Evolutionary conservation across 441 rosid genomes (phyloP).

Genomic region (Pelargonium cotyledonis): DNA sequence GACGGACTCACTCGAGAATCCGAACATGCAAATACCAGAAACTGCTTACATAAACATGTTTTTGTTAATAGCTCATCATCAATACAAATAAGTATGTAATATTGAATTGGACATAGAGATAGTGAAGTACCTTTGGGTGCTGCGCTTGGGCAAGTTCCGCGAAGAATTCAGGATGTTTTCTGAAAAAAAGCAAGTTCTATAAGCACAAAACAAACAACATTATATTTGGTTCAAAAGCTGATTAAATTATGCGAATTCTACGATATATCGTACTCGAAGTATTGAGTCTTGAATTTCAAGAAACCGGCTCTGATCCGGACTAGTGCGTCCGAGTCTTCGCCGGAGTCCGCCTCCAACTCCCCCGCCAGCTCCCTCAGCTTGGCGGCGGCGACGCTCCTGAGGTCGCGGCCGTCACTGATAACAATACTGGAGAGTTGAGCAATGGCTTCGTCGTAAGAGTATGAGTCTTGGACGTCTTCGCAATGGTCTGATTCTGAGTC

Average conservation of each 20-base stretch:
- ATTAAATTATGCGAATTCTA: too few species aligned
- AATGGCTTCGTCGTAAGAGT: too few species aligned
- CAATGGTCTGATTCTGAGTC: too few species aligned
- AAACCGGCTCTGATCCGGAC: conserved; percentile 62
- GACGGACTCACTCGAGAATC: conserved; percentile 96
- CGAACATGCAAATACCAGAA: conserved; percentile 91
- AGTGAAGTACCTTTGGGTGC: conserved; percentile 57
- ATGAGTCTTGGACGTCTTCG: too few species aligned
- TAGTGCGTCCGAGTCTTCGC: conserved; percentile 38
- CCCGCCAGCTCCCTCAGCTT: conserved; percentile 68
- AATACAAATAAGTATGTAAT: too few species aligned
- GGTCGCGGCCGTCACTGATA: conserved; percentile 23
- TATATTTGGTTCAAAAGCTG: neutral
- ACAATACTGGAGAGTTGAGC: too few species aligned
- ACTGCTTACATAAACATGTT: conserved; percentile 39
- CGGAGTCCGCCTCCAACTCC: conserved; percentile 45
- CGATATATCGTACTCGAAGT: conserved; percentile 44
- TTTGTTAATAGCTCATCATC: neutral
- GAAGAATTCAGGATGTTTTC: conserved; percentile 55
- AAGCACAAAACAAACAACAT: conserved; percentile 7
- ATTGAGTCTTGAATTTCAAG: conserved; percentile 56
- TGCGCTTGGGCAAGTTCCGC: conserved; percentile 62
- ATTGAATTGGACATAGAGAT: too few species aligned
- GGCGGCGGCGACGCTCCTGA: conserved; percentile 63
- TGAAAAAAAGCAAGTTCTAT: conserved; percentile 23